Base-by-base conservation (phyloP, 2,329 filamentous ascomycete species). In the Xylariaceae sp. region DNA sequence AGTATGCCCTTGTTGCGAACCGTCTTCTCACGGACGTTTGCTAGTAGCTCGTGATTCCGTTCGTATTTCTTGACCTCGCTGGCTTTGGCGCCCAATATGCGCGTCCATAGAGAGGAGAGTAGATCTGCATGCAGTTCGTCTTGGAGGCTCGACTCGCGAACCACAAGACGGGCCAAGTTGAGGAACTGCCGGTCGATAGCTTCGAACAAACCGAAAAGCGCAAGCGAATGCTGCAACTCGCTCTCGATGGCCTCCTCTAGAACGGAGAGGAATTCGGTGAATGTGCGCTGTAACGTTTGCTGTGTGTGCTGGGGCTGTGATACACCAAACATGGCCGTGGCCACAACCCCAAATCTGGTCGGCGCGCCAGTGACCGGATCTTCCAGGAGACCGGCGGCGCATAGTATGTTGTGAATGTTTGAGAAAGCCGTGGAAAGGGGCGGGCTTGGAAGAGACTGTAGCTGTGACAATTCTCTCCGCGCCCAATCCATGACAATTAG, bases 401-500 rank as follows among this genome's bases (percentile, higher is more conserved):
- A 88, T 58, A 96, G 82, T 45, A 93, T 75, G 67, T 83, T 87
- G 78, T 96, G 90, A 52, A 96, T 78, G 71, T 95, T 96, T 73
- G 91, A 89, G 71, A 92, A 91, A 49, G 88, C 83, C 10, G 85
- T 85, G 15, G 87, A 84, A 18, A 95, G 76, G 1, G 85, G 82
- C 49, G 82, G 83, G 0, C 83, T 81, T 5, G 86, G 84, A 17
- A 82, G 76, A 18, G 80, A 79, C 62, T 85, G 83, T 58, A 94
- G 77, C 51, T 86, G 86, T 61, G 86, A 80, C 11, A 97, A 83
- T 73, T 97, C 92, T 65, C 92, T 86, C 70, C 88, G 88, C 11
- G 91, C 90, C 93, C 93, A 97, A 71, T 96, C 91, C 92, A 97
- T 97, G 55, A 95, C 91, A 62, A 94, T 88, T 42, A 97, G 81